A percentile compares a stretch with the other conserved stretches of the same genome.
Evolutionary conservation across 345 rosid genomes (phyloP).

Genomic region (Turnera subulata): DNA sequence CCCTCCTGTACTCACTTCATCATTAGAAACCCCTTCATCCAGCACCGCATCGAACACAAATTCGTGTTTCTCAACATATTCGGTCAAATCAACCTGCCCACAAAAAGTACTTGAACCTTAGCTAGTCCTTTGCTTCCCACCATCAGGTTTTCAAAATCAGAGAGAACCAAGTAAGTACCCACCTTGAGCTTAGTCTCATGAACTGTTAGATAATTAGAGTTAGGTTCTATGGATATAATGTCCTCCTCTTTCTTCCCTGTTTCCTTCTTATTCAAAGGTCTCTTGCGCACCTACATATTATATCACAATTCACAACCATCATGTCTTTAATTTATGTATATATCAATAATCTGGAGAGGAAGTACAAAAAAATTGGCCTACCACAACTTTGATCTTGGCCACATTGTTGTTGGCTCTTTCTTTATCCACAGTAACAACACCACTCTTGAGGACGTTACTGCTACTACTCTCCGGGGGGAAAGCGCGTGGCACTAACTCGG

Average conservation of each 20-base stretch:
- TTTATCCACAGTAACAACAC: constrained; percentile 42
- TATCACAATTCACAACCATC: too few relatives aligned
- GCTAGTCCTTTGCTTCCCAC: too few relatives aligned
- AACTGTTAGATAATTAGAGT: constrained; percentile 39
- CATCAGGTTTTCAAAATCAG: too few relatives aligned
- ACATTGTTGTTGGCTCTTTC: constrained; percentile 43
- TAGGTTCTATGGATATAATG: constrained; percentile 39
- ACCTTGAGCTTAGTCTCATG: constrained; percentile 62
- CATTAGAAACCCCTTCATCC: constrained; percentile 47
- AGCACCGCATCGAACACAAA: constrained; percentile 57
- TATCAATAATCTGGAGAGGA: too few relatives aligned
- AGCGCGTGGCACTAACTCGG: constrained; percentile 41
- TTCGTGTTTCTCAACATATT: constrained; percentile 59
- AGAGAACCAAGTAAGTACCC: background rate
- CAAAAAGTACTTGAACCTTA: too few relatives aligned
- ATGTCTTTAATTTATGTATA: too few relatives aligned
- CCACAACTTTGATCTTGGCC: constrained; percentile 69
- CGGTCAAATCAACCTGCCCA: constrained; percentile 57
- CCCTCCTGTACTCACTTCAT: constrained; percentile 34
- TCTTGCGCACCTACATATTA: constrained; percentile 57
- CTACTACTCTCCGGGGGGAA: background rate
- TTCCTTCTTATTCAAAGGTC: constrained; percentile 56
- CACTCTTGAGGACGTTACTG: constrained; percentile 41
- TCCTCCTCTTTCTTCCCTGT: constrained; percentile 51
- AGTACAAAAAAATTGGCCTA: constrained; percentile 12